These are phyloP conservation scores for Apium graveolens DNA, from an alignment of 129 eudicot genomes.

Conservation along the genomic window DNA sequence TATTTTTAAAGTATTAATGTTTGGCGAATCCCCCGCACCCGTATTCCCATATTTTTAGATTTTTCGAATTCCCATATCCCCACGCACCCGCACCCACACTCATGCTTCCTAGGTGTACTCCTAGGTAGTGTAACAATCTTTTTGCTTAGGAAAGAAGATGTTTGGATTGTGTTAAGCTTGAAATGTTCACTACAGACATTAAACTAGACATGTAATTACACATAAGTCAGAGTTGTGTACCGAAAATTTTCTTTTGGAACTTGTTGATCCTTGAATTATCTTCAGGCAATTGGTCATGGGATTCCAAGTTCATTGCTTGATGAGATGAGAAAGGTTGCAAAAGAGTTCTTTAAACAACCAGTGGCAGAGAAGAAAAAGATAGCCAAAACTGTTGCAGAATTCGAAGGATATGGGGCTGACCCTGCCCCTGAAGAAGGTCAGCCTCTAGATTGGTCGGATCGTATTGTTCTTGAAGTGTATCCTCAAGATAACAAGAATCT, in stretches of 20 bases:
- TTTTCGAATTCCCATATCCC: too few species aligned
- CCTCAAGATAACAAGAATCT: constrained; percentile 40
- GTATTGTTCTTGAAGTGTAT: constrained; percentile 33
- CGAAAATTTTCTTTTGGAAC: neutral
- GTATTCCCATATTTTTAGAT: too few species aligned
- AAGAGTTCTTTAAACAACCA: constrained; percentile 51
- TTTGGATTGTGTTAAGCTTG: neutral
- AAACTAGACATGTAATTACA: neutral
- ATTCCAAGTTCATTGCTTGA: constrained; percentile 23
- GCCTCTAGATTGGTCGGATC: constrained; percentile 73
- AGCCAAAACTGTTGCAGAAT: constrained; percentile 33
- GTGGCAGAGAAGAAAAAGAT: constrained; percentile 56
- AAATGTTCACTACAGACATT: neutral
- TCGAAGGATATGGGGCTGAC: constrained; percentile 64
- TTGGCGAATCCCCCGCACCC: too few species aligned
- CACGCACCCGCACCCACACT: too few species aligned
- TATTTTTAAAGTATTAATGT: too few species aligned
- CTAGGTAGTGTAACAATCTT: neutral
- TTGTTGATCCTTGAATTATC: neutral
- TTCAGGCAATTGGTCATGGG: constrained; percentile 40
- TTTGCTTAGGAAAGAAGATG: neutral
- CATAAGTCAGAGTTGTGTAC: neutral
- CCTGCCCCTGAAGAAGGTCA: constrained; percentile 41
- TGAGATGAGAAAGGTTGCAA: constrained; percentile 25
- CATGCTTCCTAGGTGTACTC: too few species aligned